Conservation (phyloP, 2,329 filamentous ascomycete species). For the Falciphora oryzae region DNA sequence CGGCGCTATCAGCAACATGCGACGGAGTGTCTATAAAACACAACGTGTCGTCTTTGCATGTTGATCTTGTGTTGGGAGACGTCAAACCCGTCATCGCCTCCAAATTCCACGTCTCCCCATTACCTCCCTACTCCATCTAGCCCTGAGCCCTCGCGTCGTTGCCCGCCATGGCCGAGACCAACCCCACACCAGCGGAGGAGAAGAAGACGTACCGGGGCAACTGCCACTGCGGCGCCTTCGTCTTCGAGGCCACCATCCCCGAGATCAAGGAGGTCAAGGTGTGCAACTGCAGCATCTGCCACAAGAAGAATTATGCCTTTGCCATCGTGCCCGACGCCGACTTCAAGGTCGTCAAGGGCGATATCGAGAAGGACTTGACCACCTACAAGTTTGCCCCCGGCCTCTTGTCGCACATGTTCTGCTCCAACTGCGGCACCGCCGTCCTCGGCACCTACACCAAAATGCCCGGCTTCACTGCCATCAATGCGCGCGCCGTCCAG, state of each 20-base stretch:
- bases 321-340: conserved; percentile 24
- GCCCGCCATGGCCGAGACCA: conserved; percentile 16
- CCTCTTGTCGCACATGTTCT: conserved; percentile 36
- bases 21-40: background rate
- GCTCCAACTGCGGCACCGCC: conserved; percentile 41
- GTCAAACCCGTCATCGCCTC: too few species aligned
- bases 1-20: too few species aligned
- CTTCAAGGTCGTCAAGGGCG: conserved; percentile 43
- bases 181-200: background rate
- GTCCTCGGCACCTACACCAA: background rate
- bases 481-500: conserved; percentile 42
- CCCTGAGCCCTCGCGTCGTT: background rate
- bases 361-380: conserved; percentile 29
- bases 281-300: conserved; percentile 65
- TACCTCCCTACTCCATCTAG: background rate
- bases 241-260: conserved; percentile 46
- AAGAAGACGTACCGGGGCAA: conserved; percentile 43
- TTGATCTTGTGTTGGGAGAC: too few species aligned
- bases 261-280: conserved; percentile 50
- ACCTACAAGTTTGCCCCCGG: conserved; percentile 36
- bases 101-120: background rate
- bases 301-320: conserved; percentile 41
- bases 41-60: too few species aligned
- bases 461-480: conserved; percentile 18
- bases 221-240: conserved; percentile 51